Evolutionary conservation across 257 asterid genomes (phyloP).

Genomic region (Plantago elongata): DNA sequence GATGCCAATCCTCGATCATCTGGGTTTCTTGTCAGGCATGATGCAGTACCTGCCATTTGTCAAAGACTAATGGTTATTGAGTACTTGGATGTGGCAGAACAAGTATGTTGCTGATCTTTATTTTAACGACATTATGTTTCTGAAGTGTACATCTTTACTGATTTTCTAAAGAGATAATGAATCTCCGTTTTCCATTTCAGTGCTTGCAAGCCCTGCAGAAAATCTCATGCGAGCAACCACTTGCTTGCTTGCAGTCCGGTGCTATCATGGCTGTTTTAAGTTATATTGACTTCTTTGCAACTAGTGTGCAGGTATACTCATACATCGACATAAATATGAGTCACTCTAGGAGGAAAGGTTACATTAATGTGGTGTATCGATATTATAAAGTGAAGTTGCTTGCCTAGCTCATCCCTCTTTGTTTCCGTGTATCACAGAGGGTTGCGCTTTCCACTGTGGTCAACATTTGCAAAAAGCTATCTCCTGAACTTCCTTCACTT

Average conservation of each 20-base stretch:
- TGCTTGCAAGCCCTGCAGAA: conserved; percentile 92
- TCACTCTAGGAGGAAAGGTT: background rate
- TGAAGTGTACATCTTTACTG: background rate
- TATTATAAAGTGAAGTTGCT: conserved; percentile 21
- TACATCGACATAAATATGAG: conserved; percentile 15
- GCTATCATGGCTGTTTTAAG: conserved; percentile 83
- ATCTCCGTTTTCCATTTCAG: conserved; percentile 32
- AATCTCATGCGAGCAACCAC: conserved; percentile 83
- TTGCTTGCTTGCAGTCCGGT: conserved; percentile 89
- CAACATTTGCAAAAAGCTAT: conserved; percentile 75
- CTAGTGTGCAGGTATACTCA: conserved; percentile 78
- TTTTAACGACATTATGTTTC: background rate
- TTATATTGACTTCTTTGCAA: conserved; percentile 87
- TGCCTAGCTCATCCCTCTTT: conserved; percentile 10
- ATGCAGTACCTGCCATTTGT: conserved; percentile 81
- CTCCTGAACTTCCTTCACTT: conserved; percentile 59
- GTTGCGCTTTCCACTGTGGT: conserved; percentile 86
- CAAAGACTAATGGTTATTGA: conserved; percentile 71
- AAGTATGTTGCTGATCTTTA: conserved; percentile 49
- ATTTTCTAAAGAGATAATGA: background rate
- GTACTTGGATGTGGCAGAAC: conserved; percentile 94
- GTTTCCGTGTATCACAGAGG: conserved; percentile 46
- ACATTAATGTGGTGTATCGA: conserved; percentile 8
- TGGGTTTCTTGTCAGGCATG: conserved; percentile 69
- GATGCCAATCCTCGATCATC: conserved; percentile 79